Conservation (phyloP, 2,329 filamentous ascomycete species). For the Fusarium secorum region DNA sequence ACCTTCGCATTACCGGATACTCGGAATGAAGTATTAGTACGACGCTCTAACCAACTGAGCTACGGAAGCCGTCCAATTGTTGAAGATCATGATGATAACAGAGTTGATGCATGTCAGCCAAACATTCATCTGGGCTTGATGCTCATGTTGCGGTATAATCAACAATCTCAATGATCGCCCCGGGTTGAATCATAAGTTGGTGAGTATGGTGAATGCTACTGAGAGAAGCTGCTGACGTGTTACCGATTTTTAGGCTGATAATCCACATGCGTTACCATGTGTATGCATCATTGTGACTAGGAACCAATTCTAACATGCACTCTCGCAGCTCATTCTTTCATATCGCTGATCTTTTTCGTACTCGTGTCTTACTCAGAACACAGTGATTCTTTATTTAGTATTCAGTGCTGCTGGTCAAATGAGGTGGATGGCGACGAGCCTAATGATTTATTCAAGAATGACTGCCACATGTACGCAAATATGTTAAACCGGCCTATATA, state of each 20-base stretch:
- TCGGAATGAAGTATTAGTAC: slow-evolving; percentile 44
- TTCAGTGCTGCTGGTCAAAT: background rate
- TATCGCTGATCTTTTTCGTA: background rate
- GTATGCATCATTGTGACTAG: background rate
- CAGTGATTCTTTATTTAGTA: background rate
- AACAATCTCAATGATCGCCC: background rate
- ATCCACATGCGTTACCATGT: background rate
- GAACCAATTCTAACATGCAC: background rate
- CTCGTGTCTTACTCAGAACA: too few relatives aligned
- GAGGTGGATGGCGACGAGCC: background rate
- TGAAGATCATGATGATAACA: fast-evolving
- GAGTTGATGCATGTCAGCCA: fast-evolving
- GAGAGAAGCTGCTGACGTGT: background rate
- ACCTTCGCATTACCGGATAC: slow-evolving; percentile 43
- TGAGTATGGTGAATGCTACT: background rate
- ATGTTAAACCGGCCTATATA: background rate
- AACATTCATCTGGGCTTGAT: background rate
- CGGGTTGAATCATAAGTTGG: background rate
- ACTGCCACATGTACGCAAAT: background rate
- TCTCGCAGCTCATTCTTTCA: background rate
- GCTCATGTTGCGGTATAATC: background rate
- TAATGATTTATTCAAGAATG: background rate
- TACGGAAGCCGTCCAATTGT: slow-evolving; percentile 43
- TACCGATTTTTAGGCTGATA: background rate
- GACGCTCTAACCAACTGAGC: slow-evolving; percentile 48